Conservation (phyloP, 352 stramenopile genomes). For the Phytopythium aichiense region DNA sequence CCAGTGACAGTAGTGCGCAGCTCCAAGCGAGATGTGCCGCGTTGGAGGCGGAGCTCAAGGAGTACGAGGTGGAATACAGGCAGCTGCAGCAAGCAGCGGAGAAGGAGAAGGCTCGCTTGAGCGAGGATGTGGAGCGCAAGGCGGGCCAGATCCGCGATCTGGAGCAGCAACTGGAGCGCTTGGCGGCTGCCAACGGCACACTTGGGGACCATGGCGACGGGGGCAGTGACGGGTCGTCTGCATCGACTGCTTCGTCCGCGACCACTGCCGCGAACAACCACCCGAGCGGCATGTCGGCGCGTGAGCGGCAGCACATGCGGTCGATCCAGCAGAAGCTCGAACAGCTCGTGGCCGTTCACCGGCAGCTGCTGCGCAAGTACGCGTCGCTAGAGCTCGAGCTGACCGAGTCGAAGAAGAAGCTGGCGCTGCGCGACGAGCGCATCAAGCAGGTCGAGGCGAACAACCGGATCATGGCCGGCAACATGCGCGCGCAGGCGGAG, state of each 20-base stretch:
- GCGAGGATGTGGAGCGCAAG: slow-evolving; percentile 71
- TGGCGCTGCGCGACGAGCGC: slow-evolving; percentile 84
- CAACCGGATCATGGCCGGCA: slow-evolving; percentile 83
- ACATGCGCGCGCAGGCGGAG: slow-evolving; percentile 86
- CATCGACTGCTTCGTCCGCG: background rate
- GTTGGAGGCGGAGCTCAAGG: slow-evolving; percentile 54
- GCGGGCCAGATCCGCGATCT: slow-evolving; percentile 54
- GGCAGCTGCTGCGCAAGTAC: slow-evolving; percentile 89
- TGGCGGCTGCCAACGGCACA: slow-evolving; percentile 12
- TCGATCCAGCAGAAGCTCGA: slow-evolving; percentile 90
- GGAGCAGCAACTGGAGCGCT: slow-evolving; percentile 50
- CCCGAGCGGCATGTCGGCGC: slow-evolving; percentile 61
- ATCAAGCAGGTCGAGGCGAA: slow-evolving; percentile 89
- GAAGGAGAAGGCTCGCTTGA: slow-evolving; percentile 53
- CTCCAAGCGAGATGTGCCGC: slow-evolving; percentile 45
- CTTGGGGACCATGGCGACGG: slow-evolving; percentile 8
- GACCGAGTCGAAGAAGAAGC: slow-evolving; percentile 87
- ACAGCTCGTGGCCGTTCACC: slow-evolving; percentile 88
- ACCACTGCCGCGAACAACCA: slow-evolving; percentile 20
- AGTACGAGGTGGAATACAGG: slow-evolving; percentile 73
- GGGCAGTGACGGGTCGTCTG: slow-evolving; percentile 17
- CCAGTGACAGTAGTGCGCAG: slow-evolving; percentile 31
- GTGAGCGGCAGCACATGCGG: slow-evolving; percentile 83
- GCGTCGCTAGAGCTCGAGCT: slow-evolving; percentile 85
- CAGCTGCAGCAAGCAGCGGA: slow-evolving; percentile 46